A percentile compares a stretch with the other conserved stretches of the same genome.
phyloP scores from a whole-genome alignment of 768 basidiomycete species.

The Calocybe indica region DNA sequence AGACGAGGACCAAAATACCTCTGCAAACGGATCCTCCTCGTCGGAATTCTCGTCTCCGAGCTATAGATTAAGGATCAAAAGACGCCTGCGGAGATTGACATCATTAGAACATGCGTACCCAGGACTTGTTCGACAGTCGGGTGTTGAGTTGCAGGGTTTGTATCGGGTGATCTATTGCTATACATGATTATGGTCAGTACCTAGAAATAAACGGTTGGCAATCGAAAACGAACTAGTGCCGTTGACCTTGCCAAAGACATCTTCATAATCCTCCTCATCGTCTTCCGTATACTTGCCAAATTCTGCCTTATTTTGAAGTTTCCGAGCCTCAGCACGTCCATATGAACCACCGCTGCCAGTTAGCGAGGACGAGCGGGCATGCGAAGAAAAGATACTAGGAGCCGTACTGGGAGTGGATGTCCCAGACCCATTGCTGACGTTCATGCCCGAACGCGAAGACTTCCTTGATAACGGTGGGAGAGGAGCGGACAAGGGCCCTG shows the following conservation, averaged over 20 bases:
- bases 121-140: conserved; percentile 82
- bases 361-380: conserved; percentile 57
- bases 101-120: conserved; percentile 42
- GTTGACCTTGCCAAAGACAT: conserved; percentile 81
- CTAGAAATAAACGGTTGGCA: not conserved
- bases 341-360: conserved; percentile 48
- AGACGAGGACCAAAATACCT: conserved; percentile 37
- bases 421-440: conserved; percentile 29
- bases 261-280: conserved; percentile 90
- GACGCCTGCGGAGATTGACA: not conserved
- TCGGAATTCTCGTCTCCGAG: conserved; percentile 79
- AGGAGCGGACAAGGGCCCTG: conserved; percentile 65
- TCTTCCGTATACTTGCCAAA: conserved; percentile 85
- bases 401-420: conserved; percentile 23
- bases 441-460: conserved; percentile 47
- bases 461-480: conserved; percentile 51
- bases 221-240: conserved; percentile 48
- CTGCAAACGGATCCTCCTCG: conserved; percentile 95
- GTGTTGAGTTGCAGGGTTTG: conserved; percentile 84
- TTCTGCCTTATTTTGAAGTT: conserved; percentile 50
- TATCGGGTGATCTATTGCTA: conserved; percentile 54
- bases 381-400: conserved; percentile 20
- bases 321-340: conserved; percentile 59
- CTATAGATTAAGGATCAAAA: conserved; percentile 24
- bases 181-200: conserved; percentile 2